phyloP scores from a whole-genome alignment of 2,329 filamentous ascomycete genomes.

The Phaeosphaeriaceae sp. region DNA sequence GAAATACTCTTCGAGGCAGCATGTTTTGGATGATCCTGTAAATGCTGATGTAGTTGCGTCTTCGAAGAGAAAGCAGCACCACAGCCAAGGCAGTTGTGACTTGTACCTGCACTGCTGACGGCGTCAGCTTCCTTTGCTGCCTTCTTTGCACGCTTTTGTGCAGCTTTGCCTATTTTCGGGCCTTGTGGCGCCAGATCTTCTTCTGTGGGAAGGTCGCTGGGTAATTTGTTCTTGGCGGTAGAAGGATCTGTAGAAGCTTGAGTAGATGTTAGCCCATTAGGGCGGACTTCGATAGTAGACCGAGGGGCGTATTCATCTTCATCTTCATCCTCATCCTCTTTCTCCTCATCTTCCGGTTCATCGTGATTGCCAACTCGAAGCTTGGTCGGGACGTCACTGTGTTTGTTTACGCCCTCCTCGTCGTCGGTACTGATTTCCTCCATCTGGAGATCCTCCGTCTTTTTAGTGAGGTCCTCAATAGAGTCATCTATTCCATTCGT shows the following conservation, averaged over 20 bases:
- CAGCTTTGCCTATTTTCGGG: slow-evolving; percentile 56
- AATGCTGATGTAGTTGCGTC: slow-evolving; percentile 75
- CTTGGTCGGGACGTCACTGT: slow-evolving; percentile 21
- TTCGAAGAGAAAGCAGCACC: slow-evolving; percentile 77
- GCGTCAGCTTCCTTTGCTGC: slow-evolving; percentile 50
- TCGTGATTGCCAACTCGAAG: too few relatives aligned
- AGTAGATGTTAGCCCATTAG: slow-evolving; percentile 23
- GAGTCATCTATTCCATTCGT: slow-evolving; percentile 49
- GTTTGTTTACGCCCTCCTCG: slow-evolving; percentile 21
- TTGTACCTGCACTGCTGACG: slow-evolving; percentile 33
- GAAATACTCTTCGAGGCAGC: slow-evolving; percentile 56
- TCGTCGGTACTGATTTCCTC: slow-evolving; percentile 17
- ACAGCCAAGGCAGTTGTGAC: slow-evolving; percentile 79
- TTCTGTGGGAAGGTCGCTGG: neutral
- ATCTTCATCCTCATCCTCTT: slow-evolving; percentile 31
- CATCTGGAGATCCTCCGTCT: slow-evolving; percentile 21
- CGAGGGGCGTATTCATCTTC: slow-evolving; percentile 48
- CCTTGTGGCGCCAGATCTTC: slow-evolving; percentile 3
- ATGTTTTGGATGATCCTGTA: slow-evolving; percentile 66
- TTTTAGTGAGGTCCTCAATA: slow-evolving; percentile 22
- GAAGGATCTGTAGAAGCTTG: slow-evolving; percentile 10
- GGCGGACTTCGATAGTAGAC: slow-evolving; percentile 44
- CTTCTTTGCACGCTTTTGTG: slow-evolving; percentile 55
- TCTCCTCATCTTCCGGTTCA: neutral
- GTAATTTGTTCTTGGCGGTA: slow-evolving; percentile 7